phyloP scores from a whole-genome alignment of 805 yeast species.

The Candida montana region DNA sequence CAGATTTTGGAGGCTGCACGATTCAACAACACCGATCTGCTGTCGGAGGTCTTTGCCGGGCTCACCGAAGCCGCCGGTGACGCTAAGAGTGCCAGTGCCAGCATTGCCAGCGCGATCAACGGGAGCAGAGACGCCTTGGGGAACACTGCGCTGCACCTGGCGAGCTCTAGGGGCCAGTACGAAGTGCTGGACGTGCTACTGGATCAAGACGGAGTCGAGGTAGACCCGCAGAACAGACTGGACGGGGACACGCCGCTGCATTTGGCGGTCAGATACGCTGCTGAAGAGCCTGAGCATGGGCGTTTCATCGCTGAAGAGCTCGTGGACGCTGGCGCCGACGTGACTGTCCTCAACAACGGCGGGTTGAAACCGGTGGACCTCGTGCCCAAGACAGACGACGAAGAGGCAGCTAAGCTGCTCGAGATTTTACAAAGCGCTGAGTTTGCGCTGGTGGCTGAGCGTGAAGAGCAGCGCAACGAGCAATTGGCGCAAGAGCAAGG shows the following conservation, averaged over 20 bases:
- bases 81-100: conserved; percentile 11
- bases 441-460: conserved; percentile 47
- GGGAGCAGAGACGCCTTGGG: conserved; percentile 34
- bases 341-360: conserved; percentile 50
- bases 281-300: conserved; percentile 83
- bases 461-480: conserved; percentile 21
- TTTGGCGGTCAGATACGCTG: conserved; percentile 70
- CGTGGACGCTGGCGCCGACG: conserved; percentile 89
- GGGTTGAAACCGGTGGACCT: conserved; percentile 76
- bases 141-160: conserved; percentile 50
- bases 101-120: conserved; percentile 52
- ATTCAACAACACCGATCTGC: conserved; percentile 77
- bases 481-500: conserved; percentile 30
- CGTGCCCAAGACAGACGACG: conserved; percentile 40
- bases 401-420: conserved; percentile 41
- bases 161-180: conserved; percentile 77
- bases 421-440: conserved; percentile 79
- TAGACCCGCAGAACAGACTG: conserved; percentile 67
- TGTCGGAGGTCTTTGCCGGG: conserved; percentile 46
- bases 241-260: conserved; percentile 90
- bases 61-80: conserved; percentile 21
- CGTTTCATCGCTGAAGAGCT: conserved; percentile 70
- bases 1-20: conserved; percentile 85
- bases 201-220: conserved; percentile 86
- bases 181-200: conserved; percentile 77